Percentiles rank a stretch among this genome's conserved stretches.
phyloP scores from a whole-genome alignment of 345 rosid genomes.

The Rhodamnia argentea region DNA sequence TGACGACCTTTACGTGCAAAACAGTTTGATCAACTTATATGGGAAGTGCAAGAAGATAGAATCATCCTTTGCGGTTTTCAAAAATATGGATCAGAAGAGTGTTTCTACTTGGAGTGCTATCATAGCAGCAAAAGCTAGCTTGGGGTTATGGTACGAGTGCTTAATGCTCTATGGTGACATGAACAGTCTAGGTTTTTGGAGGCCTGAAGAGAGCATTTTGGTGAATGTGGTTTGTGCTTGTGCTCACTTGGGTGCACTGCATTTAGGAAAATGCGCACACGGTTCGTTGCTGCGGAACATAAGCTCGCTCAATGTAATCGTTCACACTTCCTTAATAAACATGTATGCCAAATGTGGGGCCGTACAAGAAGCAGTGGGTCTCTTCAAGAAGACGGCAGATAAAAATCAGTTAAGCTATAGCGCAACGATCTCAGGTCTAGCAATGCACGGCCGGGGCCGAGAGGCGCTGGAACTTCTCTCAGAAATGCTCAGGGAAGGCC shows the following conservation, averaged over 20 bases:
- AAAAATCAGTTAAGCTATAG: constrained; percentile 23
- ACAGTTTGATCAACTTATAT: constrained; percentile 28
- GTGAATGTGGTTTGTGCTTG: constrained; percentile 37
- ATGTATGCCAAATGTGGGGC: constrained; percentile 47
- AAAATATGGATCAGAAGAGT: constrained; percentile 15
- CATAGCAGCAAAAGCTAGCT: constrained; percentile 26
- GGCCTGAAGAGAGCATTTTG: constrained; percentile 33
- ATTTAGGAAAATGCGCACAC: constrained; percentile 28
- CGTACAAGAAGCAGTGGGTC: constrained; percentile 14
- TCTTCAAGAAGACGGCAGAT: constrained; percentile 10
- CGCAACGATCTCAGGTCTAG: constrained; percentile 30
- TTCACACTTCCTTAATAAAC: constrained; percentile 40
- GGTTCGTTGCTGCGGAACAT: constrained; percentile 23
- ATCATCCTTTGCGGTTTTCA: constrained; percentile 12
- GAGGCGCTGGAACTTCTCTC: constrained; percentile 22
- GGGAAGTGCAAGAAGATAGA: constrained; percentile 25
- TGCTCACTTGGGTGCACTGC: constrained; percentile 30
- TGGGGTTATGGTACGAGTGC: constrained; percentile 22
- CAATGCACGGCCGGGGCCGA: constrained; percentile 19
- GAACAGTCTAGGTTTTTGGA: constrained; percentile 10
- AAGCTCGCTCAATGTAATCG: constrained; percentile 23
- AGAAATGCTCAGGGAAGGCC: constrained; percentile 22
- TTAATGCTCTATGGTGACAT: constrained; percentile 18
- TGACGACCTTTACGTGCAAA: constrained; percentile 22
- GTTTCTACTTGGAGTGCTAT: constrained; percentile 35